Evolutionary conservation across 345 rosid species (phyloP).

Genomic region (Erucastrum elatum): DNA sequence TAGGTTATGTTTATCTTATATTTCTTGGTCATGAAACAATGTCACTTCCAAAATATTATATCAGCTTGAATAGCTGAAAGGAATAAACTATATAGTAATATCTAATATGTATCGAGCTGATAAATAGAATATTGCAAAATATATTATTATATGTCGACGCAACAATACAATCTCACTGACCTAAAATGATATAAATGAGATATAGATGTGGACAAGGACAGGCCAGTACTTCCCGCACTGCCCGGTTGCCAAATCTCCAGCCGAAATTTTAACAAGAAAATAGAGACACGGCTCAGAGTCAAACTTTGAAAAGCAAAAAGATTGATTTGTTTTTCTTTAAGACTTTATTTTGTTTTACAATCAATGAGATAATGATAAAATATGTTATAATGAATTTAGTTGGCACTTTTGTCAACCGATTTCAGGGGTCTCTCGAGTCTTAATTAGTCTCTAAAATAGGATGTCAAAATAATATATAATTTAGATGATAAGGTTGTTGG

Average conservation of each 20-base stretch:
- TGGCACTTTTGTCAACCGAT: not conserved
- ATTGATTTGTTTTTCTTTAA: not conserved
- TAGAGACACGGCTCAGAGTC: slow-evolving; percentile 15
- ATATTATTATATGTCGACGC: slow-evolving; percentile 21
- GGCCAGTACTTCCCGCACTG: not conserved
- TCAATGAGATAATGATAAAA: not conserved
- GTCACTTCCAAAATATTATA: too few relatives aligned
- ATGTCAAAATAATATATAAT: not conserved
- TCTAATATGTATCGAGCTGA: not conserved
- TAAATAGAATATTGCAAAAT: not conserved
- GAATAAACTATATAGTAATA: not conserved
- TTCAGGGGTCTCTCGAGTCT: not conserved
- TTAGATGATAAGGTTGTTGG: not conserved
- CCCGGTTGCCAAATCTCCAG: not conserved
- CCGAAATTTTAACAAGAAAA: not conserved
- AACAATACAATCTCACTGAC: slow-evolving; percentile 11
- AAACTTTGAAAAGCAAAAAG: not conserved
- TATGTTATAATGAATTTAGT: not conserved
- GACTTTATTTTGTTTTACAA: not conserved
- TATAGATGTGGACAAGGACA: slow-evolving; percentile 27
- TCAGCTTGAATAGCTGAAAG: not conserved
- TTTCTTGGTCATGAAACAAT: too few relatives aligned
- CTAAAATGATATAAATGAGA: not conserved
- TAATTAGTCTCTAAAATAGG: not conserved
- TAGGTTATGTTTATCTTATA: too few relatives aligned